A percentile compares a stretch with the other conserved stretches of the same genome.
These are phyloP conservation scores for Coemansia sp. DNA, from an alignment of 192 early-diverging fungal species.

Conservation along the genomic window DNA sequence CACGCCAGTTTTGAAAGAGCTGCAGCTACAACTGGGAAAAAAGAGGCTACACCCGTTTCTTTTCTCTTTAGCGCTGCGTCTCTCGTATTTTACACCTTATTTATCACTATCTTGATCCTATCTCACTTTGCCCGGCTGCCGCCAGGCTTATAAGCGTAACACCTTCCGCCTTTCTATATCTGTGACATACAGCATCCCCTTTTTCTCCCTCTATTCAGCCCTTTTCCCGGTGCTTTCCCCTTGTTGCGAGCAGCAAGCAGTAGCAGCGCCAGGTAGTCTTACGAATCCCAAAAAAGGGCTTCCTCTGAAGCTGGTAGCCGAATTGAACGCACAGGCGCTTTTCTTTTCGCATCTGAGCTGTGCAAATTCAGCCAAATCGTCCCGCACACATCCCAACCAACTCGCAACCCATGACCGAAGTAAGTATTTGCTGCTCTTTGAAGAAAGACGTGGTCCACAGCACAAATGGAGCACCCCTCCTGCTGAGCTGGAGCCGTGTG, in stretches of 20 bases:
- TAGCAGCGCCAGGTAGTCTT: not conserved
- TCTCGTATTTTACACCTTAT: too few species aligned
- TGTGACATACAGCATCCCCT: not conserved
- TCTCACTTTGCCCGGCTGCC: not conserved
- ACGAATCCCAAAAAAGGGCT: not conserved
- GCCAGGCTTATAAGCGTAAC: not conserved
- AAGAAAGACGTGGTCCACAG: too few species aligned
- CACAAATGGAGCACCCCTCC: not conserved
- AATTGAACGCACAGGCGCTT: not conserved
- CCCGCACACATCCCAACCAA: not conserved
- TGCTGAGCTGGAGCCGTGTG: not conserved
- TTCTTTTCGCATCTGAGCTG: not conserved
- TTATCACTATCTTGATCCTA: too few species aligned
- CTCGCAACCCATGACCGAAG: conserved; percentile 27
- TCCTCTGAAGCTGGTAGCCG: not conserved
- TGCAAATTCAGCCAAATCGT: not conserved
- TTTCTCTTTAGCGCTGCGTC: conserved; percentile 10
- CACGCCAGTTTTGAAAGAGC: not conserved
- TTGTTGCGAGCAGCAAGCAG: not conserved
- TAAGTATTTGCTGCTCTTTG: too few species aligned
- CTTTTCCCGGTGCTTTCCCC: conserved; percentile 6
- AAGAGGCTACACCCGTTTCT: not conserved
- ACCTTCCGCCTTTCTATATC: not conserved
- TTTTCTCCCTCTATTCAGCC: conserved; percentile 7
- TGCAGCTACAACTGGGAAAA: not conserved